Evolutionary conservation across 208 protist genomes (phyloP).

Genomic region (Leishmania martiniquensis): DNA sequence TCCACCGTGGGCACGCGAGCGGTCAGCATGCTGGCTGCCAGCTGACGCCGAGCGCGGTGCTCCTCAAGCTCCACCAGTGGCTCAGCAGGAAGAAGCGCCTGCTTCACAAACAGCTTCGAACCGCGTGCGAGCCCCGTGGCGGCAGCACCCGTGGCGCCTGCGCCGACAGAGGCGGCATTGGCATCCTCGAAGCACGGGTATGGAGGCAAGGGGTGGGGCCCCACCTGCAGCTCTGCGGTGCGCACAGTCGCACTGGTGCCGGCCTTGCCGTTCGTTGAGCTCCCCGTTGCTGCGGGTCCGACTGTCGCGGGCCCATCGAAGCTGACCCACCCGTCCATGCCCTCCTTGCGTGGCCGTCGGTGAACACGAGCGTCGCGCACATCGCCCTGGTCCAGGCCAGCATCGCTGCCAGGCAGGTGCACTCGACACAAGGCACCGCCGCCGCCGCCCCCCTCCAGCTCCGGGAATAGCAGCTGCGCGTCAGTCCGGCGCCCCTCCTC

Average conservation of each 20-base stretch:
- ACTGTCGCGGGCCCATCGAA: neutral
- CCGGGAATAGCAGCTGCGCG: conserved; percentile 59
- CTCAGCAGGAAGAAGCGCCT: conserved; percentile 28
- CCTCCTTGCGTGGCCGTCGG: conserved; percentile 20
- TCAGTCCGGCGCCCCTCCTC: conserved; percentile 48
- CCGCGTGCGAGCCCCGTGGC: neutral
- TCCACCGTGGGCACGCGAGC: conserved; percentile 50
- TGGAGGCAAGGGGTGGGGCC: conserved; percentile 28
- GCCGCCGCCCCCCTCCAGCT: conserved; percentile 21
- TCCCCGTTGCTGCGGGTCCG: neutral
- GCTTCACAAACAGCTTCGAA: conserved; percentile 36
- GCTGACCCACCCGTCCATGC: conserved; percentile 46
- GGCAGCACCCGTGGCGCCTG: neutral
- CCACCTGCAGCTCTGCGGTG: conserved; percentile 20
- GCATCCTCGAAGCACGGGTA: conserved; percentile 52
- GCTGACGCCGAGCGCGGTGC: conserved; percentile 17
- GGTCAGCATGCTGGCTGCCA: conserved; percentile 34
- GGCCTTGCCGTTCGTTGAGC: neutral
- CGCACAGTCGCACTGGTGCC: conserved; percentile 1
- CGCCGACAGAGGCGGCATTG: neutral
- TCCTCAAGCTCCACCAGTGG: conserved; percentile 47
- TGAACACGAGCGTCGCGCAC: neutral
- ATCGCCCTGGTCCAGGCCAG: no score
- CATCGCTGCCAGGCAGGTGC: neutral
- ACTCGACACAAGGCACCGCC: neutral